Base-by-base conservation (phyloP, 495 filamentous ascomycete species). In the Xylaria palmicola region DNA sequence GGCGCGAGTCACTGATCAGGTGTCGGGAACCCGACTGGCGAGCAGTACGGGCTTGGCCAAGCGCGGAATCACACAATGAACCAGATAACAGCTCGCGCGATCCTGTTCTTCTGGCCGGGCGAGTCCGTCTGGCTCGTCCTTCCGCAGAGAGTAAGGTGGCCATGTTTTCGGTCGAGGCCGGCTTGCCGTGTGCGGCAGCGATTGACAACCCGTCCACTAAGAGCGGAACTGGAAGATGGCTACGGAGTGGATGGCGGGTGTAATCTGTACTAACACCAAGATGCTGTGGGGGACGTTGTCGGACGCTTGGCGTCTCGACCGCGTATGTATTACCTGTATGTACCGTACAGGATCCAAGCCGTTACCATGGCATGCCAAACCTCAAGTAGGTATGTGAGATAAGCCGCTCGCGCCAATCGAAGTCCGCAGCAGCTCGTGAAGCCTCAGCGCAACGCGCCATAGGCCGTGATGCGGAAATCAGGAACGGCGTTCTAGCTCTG, bases 81-180 rank as follows among this genome's bases (percentile, higher is more conserved):
- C 15, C 20, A 54, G 40, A 56, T 56, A 45, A 24, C 17, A 39
- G 30, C 19, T 20, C 27, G 43, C 26, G 43, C n/a, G 43, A 39
- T 49, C 26, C 43, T 37, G 20, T 49, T 57, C 13, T 48, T 47
- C 20, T 5, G 48, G 20, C 17, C n/a, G 48, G 29, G 10, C 48
- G 3, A 51, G 29, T 22, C 17, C 17, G 17, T 34, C 10, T 39
- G 40, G 24, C 17, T 55, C 43, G 43, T 40, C 60, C 60, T 62
- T 62, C 60, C 44, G 20, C n/a, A 56, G 44, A 34, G 34, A 57
- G 52, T 62, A 62, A 49, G 19, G 51, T 43, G 47, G 13, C n/a
- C 40, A 26, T 19, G 8, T 17, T 19, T 24, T 40, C 26, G n/a
- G 37, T 37, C 15, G 58, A 29, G 24, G 22, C 48, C 49, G 34